Conservation (phyloP, 2,329 filamentous ascomycete species). For the Fusarium papillatum region DNA sequence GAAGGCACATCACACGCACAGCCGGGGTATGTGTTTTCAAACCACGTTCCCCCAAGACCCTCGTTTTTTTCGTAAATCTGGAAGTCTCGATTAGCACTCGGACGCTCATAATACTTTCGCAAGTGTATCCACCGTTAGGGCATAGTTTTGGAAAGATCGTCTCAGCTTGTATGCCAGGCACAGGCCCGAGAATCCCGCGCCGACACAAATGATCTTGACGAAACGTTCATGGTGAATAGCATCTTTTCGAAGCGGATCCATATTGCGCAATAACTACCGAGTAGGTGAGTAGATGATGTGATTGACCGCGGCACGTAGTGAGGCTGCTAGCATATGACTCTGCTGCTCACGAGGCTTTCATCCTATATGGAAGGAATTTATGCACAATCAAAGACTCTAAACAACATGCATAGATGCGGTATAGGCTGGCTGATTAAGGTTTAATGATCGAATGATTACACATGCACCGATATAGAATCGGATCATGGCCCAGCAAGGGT, state of each 20-base stretch:
- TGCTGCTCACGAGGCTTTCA: not conserved
- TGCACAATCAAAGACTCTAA: not conserved
- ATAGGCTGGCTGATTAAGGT: not conserved
- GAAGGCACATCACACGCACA: conserved; percentile 16
- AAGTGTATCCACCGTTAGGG: not conserved
- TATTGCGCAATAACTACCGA: not conserved
- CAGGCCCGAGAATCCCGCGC: conserved; percentile 24
- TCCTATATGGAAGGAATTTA: not conserved
- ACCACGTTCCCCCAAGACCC: conserved; percentile 12
- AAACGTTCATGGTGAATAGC: conserved; percentile 19
- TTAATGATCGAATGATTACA: not conserved
- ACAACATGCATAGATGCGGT: not conserved
- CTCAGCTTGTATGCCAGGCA: conserved; percentile 20
- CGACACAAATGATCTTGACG: conserved; percentile 26
- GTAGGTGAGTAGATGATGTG: not conserved
- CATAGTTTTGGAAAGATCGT: conserved; percentile 13
- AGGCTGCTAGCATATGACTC: not conserved
- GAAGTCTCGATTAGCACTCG: not conserved
- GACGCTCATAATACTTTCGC: not conserved
- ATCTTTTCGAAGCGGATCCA: conserved; percentile 12
- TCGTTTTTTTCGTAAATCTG: conserved; percentile 25
- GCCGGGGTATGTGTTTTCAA: conserved; percentile 11
- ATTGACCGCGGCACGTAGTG: not conserved
- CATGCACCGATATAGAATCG: not conserved
- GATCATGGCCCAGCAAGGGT: not conserved